Conservation (phyloP, 768 basidiomycete species). For the Udeniomyces megalosporus region DNA sequence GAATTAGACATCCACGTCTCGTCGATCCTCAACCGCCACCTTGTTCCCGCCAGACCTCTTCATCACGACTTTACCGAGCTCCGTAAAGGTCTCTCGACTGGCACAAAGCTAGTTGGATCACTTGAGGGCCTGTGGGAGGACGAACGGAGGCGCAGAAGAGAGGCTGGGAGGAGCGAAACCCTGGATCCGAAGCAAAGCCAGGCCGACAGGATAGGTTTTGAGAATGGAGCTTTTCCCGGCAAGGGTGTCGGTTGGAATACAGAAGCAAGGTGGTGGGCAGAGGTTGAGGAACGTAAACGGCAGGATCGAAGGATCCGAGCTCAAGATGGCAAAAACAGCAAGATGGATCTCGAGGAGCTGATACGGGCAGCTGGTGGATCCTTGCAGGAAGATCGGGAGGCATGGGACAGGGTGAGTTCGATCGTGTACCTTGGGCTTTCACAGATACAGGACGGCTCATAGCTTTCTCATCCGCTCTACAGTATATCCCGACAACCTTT, state of each 20-base stretch:
- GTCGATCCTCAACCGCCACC: conserved; percentile 70
- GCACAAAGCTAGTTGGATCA: conserved; percentile 64
- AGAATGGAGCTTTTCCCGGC: conserved; percentile 15
- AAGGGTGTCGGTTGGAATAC: conserved; percentile 31
- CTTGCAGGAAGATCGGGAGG: not conserved
- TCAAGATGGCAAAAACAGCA: not conserved
- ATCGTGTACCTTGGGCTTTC: too few species aligned
- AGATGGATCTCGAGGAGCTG: not conserved
- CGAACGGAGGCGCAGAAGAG: conserved; percentile 57
- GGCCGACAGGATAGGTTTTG: conserved; percentile 38
- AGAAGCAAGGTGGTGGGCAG: conserved; percentile 60
- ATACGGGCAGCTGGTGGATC: not conserved
- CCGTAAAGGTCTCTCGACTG: conserved; percentile 30
- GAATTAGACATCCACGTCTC: conserved; percentile 71
- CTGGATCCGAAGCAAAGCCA: conserved; percentile 42
- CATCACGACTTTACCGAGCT: conserved; percentile 54
- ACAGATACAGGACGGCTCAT: too few species aligned
- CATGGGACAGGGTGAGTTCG: conserved; percentile 1
- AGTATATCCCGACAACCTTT: conserved; percentile 8
- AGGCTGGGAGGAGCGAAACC: conserved; percentile 35
- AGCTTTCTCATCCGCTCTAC: too few species aligned
- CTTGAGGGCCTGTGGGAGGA: conserved; percentile 95
- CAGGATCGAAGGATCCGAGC: conserved; percentile 32
- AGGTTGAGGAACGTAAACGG: conserved; percentile 45
- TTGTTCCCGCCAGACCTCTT: conserved; percentile 46